Evolutionary conservation across 257 asterid genomes (phyloP).

Genomic region (Solanum neorickii): DNA sequence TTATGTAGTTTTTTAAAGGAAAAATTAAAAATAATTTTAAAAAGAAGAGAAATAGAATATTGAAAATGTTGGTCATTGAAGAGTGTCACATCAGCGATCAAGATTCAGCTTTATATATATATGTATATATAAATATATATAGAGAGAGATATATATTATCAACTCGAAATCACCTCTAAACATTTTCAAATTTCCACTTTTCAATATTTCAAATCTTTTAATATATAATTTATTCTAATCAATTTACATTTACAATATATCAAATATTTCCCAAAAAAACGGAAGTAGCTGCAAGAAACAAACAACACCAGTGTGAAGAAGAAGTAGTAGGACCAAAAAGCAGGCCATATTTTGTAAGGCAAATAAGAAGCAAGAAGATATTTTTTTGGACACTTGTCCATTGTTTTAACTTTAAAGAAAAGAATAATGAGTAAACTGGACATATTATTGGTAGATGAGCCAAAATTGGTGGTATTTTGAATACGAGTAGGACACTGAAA

Average conservation of each 20-base stretch:
- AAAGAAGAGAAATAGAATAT: no score
- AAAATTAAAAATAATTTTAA: no score
- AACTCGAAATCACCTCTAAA: not conserved
- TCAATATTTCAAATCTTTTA: no score
- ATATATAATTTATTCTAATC: not conserved
- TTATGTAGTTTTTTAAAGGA: no score
- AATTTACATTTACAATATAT: not conserved
- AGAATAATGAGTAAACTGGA: not conserved
- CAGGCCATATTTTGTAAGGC: not conserved
- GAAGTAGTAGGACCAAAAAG: not conserved
- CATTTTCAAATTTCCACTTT: no score
- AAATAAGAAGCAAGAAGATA: not conserved
- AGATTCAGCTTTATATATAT: no score
- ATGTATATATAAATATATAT: accelerated
- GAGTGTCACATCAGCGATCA: no score
- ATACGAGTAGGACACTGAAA: not conserved
- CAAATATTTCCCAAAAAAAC: no score
- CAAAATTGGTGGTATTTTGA: not conserved
- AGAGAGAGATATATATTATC: no score
- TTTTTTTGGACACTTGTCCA: not conserved
- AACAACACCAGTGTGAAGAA: not conserved
- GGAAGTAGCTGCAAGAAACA: not conserved
- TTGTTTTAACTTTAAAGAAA: not conserved
- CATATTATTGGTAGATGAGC: not conserved
- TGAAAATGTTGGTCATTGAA: accelerated